phyloP scores from a whole-genome alignment of 2,329 filamentous ascomycete genomes.

The Tolypocladium tundrense region DNA sequence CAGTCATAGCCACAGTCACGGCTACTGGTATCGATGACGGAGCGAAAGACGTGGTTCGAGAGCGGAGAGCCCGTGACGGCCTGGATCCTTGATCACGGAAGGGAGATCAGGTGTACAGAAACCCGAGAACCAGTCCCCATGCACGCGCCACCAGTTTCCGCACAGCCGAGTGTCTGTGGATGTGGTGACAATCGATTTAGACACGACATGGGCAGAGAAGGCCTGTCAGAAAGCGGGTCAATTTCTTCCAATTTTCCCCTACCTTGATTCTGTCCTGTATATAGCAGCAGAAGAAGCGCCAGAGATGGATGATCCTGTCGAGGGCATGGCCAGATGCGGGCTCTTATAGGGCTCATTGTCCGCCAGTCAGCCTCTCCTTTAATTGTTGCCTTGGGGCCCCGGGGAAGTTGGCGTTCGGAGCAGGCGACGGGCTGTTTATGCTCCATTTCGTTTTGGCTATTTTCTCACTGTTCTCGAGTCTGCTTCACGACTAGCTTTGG shows the following conservation, averaged over 20 bases:
- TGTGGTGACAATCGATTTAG: not conserved
- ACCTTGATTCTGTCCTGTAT: not conserved
- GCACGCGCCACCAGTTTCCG: not conserved
- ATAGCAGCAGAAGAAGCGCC: not conserved
- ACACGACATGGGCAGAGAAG: not conserved
- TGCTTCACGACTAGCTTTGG: not conserved
- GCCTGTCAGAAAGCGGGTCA: not conserved
- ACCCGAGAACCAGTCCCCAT: too few species aligned
- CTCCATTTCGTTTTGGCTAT: not conserved
- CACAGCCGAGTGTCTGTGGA: too few species aligned
- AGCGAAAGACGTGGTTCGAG: conserved; percentile 34
- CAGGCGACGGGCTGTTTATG: not conserved
- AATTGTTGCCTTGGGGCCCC: not conserved
- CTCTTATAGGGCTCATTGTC: not conserved
- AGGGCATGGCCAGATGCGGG: not conserved
- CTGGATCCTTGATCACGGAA: not conserved
- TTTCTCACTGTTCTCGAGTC: not conserved
- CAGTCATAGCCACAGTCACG: conserved; percentile 7
- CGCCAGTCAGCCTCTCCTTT: not conserved
- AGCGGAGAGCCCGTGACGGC: conserved; percentile 29
- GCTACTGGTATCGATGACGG: conserved; percentile 33
- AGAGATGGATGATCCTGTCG: not conserved
- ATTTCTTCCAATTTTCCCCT: not conserved
- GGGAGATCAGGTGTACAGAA: too few species aligned
- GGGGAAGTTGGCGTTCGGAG: not conserved